phyloP scores from a whole-genome alignment of 2,329 filamentous ascomycete species.

The Plectosphaerella plurivora region DNA sequence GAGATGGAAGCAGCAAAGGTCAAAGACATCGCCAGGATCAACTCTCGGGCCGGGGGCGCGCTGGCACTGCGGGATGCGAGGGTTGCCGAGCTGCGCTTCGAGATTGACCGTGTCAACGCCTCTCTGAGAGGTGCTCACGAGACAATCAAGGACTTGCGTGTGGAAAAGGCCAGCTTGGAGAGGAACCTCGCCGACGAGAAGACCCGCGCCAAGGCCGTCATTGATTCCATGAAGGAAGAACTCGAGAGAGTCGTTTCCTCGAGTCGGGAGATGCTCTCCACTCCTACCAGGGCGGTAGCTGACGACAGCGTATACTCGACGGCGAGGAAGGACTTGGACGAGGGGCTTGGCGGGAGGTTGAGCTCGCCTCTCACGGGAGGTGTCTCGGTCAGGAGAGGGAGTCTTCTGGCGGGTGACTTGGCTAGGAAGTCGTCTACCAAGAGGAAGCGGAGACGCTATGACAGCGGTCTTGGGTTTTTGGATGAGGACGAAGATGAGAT shows the following conservation, averaged over 20 bases:
- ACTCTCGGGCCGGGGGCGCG: conserved; percentile 36
- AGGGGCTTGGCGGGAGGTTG: conserved; percentile 6
- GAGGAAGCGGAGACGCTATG: conserved; percentile 42
- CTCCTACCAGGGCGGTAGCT: conserved; percentile 15
- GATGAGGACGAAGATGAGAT: conserved; percentile 45
- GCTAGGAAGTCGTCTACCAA: conserved; percentile 22
- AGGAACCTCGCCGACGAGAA: conserved; percentile 30
- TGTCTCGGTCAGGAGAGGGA: conserved; percentile 13
- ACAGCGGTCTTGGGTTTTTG: conserved; percentile 51
- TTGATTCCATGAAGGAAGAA: conserved; percentile 48
- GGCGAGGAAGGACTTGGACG: neutral
- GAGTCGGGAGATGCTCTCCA: conserved; percentile 38
- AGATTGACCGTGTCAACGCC: conserved; percentile 42
- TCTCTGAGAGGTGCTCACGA: conserved; percentile 42
- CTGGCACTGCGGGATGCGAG: conserved; percentile 48
- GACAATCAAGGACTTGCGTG: conserved; percentile 37
- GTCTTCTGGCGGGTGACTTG: conserved; percentile 20
- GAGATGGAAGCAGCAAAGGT: conserved; percentile 28
- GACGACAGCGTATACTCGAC: neutral
- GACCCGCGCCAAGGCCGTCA: conserved; percentile 33
- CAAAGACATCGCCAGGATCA: conserved; percentile 26
- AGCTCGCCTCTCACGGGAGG: conserved; percentile 10
- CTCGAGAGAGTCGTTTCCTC: conserved; percentile 42
- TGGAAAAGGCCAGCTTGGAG: conserved; percentile 38
- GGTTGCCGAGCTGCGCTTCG: conserved; percentile 41